Percentiles rank a stretch among this genome's conserved stretches.
phyloP scores from a whole-genome alignment of 495 filamentous ascomycete genomes.

The Aspergillus sclerotiicarbonarius region DNA sequence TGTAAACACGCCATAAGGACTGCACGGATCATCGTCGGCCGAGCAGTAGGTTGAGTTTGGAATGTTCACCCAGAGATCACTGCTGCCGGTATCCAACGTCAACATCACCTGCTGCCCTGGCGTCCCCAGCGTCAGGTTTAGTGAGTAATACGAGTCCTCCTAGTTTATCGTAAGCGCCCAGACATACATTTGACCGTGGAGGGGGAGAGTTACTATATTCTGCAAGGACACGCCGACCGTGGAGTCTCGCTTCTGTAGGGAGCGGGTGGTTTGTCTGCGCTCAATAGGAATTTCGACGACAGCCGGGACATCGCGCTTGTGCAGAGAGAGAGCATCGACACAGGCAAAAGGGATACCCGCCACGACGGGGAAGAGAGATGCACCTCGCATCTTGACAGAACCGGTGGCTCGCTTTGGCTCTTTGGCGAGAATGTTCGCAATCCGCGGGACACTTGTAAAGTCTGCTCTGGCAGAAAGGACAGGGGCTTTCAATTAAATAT shows the following conservation, averaged over 20 bases:
- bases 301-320: slow-evolving; percentile 32
- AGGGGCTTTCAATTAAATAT: background rate
- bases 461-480: background rate
- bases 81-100: slow-evolving; percentile 73
- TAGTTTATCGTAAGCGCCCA: slow-evolving; percentile 14
- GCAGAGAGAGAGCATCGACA: slow-evolving; percentile 24
- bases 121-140: slow-evolving; percentile 67
- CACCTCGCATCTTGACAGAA: slow-evolving; percentile 14
- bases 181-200: background rate
- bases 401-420: background rate
- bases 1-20: slow-evolving; percentile 47
- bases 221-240: slow-evolving; percentile 22
- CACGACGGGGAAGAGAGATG: slow-evolving; percentile 15
- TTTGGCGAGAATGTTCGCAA: background rate
- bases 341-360: slow-evolving; percentile 15
- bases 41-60: slow-evolving; percentile 25
- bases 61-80: slow-evolving; percentile 66
- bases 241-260: slow-evolving; percentile 37
- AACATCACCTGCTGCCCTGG: slow-evolving; percentile 58
- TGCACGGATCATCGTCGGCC: slow-evolving; percentile 42
- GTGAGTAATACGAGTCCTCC: slow-evolving; percentile 62
- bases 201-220: slow-evolving; percentile 15
- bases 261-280: slow-evolving; percentile 32
- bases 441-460: background rate
- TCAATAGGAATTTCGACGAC: slow-evolving; percentile 50